Conservation (phyloP, 139 green algal species). For the Picochlorum sp. region DNA sequence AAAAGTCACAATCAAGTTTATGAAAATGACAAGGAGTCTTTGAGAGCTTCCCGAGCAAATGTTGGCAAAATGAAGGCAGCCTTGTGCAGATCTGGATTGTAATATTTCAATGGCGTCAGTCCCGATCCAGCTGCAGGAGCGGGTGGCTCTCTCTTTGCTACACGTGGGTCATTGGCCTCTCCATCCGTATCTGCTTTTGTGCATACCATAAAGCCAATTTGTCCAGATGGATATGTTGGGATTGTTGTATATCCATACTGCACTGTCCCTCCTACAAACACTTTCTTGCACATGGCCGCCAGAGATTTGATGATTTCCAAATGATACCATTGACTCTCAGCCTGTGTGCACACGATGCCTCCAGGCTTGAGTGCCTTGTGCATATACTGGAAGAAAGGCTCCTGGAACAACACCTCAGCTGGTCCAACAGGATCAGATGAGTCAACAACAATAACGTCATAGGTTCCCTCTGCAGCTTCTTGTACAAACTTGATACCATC, state of each 20-base stretch:
- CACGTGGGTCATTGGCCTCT: conserved; percentile 33
- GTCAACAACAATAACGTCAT: conserved; percentile 98
- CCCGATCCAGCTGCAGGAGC: conserved; percentile 6
- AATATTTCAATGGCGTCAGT: conserved; percentile 62
- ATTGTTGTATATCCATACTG: conserved; percentile 94
- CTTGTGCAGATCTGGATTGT: conserved; percentile 73
- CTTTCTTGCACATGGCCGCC: conserved; percentile 71
- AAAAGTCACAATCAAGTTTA: neutral
- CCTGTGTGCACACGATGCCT: conserved; percentile 90
- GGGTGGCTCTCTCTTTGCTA: conserved; percentile 37
- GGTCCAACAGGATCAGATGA: conserved; percentile 93
- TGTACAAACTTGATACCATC: conserved; percentile 92
- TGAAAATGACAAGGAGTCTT: conserved; percentile 28
- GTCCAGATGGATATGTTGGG: conserved; percentile 91
- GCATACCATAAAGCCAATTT: conserved; percentile 98
- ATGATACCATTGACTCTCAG: conserved; percentile 57
- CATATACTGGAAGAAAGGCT: conserved; percentile 92
- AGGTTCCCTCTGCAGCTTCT: conserved; percentile 58
- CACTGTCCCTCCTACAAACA: conserved; percentile 65
- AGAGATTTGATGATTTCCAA: conserved; percentile 90
- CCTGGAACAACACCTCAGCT: conserved; percentile 85
- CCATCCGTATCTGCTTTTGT: conserved; percentile 52
- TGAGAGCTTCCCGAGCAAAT: conserved; percentile 73
- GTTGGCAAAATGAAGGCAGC: conserved; percentile 86
- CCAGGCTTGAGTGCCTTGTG: conserved; percentile 82